A percentile compares a stretch with the other conserved stretches of the same genome.
Conservation (phyloP, 345 rosid genomes). For the Dipteronia sinensis region DNA sequence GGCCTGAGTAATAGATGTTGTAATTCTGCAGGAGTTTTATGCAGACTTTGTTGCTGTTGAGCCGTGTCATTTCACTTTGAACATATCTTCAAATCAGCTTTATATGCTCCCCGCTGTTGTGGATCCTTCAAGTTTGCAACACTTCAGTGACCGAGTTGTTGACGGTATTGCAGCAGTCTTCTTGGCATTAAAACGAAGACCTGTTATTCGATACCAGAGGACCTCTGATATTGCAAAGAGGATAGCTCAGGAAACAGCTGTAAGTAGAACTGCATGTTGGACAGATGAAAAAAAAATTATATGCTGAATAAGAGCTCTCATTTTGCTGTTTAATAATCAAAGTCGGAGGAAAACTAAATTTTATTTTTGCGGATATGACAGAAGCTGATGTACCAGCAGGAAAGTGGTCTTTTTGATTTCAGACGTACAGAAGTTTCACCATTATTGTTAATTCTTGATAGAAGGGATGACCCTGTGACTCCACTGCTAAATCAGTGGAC, state of each 20-base stretch:
- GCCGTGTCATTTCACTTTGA: slow-evolving; percentile 87
- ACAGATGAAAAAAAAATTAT: slow-evolving; percentile 4
- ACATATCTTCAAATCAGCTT: slow-evolving; percentile 72
- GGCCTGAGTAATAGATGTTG: slow-evolving; percentile 5
- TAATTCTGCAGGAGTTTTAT: slow-evolving; percentile 83
- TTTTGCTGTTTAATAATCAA: slow-evolving; percentile 1
- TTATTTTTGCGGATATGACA: slow-evolving; percentile 35
- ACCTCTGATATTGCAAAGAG: slow-evolving; percentile 96
- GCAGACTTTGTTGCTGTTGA: slow-evolving; percentile 92
- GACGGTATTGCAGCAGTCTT: slow-evolving; percentile 88
- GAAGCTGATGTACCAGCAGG: slow-evolving; percentile 99
- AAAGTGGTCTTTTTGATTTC: slow-evolving; percentile 94
- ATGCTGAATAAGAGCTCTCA: slow-evolving; percentile 9
- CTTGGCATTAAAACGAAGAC: slow-evolving; percentile 87
- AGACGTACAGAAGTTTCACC: slow-evolving; percentile 93
- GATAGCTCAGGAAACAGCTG: slow-evolving; percentile 93
- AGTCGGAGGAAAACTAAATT: slow-evolving; percentile 11
- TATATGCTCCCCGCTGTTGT: slow-evolving; percentile 97
- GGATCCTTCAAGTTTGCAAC: slow-evolving; percentile 92
- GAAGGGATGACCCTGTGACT: slow-evolving; percentile 97
- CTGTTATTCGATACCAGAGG: slow-evolving; percentile 90
- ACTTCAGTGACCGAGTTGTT: slow-evolving; percentile 75
- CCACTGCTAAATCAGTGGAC: slow-evolving; percentile 98
- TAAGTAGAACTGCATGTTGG: slow-evolving; percentile 39
- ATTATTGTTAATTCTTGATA: slow-evolving; percentile 74